Evolutionary conservation across 805 yeast species (phyloP).

Genomic region (Ogataea trehaloabstinens): DNA sequence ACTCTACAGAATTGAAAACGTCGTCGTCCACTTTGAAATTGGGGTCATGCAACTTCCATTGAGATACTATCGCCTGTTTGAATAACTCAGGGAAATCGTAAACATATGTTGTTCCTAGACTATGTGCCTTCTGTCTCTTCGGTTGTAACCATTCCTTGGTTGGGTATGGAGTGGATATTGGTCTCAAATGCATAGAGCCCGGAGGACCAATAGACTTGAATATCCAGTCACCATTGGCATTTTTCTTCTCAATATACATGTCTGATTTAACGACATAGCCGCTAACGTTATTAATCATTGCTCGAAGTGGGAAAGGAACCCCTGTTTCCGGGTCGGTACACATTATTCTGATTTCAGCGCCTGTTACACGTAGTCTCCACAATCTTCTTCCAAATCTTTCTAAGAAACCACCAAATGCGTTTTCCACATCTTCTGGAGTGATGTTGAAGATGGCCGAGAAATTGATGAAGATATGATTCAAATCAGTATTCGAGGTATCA

Average conservation of each 20-base stretch:
- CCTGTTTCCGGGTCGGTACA: constrained; percentile 88
- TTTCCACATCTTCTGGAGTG: constrained; percentile 93
- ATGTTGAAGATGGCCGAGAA: constrained; percentile 95
- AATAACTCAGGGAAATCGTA: constrained; percentile 99
- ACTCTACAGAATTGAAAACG: constrained; percentile 73
- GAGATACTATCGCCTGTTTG: constrained; percentile 83
- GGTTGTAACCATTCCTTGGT: constrained; percentile 98
- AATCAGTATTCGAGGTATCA: constrained; percentile 91
- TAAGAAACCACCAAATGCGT: constrained; percentile 95
- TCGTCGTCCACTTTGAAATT: constrained; percentile 66
- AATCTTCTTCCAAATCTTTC: constrained; percentile 96
- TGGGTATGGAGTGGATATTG: constrained; percentile 94
- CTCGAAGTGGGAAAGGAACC: constrained; percentile 91
- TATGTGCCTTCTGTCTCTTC: constrained; percentile 96
- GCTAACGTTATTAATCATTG: constrained; percentile 91
- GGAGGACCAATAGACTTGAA: constrained; percentile 94
- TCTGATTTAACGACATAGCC: constrained; percentile 97
- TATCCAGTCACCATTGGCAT: constrained; percentile 92
- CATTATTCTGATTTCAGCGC: constrained; percentile 96
- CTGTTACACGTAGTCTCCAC: constrained; percentile 94
- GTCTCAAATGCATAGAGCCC: constrained; percentile 96
- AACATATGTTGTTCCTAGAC: constrained; percentile 96
- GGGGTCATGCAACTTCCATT: constrained; percentile 73
- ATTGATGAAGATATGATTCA: constrained; percentile 96
- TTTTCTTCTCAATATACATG: constrained; percentile 90